phyloP scores from a whole-genome alignment of 2,329 filamentous ascomycete genomes.

The Helicocarpus griseus region DNA sequence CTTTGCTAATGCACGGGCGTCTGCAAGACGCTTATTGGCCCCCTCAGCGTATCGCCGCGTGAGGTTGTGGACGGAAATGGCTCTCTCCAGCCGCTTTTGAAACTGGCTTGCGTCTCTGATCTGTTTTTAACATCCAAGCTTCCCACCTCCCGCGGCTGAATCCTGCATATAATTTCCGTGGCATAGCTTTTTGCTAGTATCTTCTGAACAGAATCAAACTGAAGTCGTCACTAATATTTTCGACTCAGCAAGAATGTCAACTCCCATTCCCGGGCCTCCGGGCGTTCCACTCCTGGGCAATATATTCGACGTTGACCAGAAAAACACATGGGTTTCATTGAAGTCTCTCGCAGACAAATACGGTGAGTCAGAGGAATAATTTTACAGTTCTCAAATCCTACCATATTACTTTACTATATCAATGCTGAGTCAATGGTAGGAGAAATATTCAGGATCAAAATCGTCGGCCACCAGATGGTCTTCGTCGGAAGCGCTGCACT shows the following conservation, averaged over 20 bases:
- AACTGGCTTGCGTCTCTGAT: background rate
- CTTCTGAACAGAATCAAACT: too few relatives aligned
- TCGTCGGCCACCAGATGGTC: constrained; percentile 37
- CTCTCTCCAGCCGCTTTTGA: background rate
- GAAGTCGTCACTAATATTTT: background rate
- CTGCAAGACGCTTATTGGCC: background rate
- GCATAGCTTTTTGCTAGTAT: too few relatives aligned
- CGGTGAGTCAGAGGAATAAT: constrained; percentile 28
- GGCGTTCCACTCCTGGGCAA: constrained; percentile 45
- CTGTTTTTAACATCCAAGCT: background rate
- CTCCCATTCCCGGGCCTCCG: constrained; percentile 42
- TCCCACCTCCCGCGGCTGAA: background rate
- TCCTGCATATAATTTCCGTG: too few relatives aligned
- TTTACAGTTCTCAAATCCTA: background rate
- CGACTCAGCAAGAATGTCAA: constrained; percentile 32
- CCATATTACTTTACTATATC: too few relatives aligned
- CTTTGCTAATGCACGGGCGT: background rate
- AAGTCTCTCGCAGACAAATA: constrained; percentile 40
- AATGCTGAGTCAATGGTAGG: constrained; percentile 28
- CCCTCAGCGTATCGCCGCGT: background rate
- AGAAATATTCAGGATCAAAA: constrained; percentile 50
- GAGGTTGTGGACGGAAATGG: background rate
- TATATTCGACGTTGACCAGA: constrained; percentile 40
- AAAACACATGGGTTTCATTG: constrained; percentile 42
- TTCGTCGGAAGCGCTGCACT: constrained; percentile 47